Percentiles rank a stretch among this genome's conserved stretches.
Conservation (phyloP, 768 basidiomycete species). For the Lactarius tabidus region DNA sequence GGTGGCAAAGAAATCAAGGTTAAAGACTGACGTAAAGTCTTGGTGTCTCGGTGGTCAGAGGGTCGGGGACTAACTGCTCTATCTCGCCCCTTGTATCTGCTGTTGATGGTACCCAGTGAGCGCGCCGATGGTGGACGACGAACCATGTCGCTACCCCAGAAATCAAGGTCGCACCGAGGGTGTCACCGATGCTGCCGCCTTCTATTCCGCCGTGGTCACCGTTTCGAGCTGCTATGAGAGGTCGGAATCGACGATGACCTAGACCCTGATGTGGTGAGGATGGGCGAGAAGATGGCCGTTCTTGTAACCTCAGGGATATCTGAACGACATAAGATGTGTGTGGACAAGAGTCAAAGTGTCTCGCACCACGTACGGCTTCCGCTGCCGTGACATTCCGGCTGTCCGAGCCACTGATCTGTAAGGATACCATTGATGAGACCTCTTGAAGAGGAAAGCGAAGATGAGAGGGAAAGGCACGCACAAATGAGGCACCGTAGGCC, state of each 20-base stretch:
- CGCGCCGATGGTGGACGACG: conserved; percentile 30
- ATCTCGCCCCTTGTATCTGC: not conserved
- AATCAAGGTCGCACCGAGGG: conserved; percentile 45
- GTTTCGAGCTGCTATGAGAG: conserved; percentile 26
- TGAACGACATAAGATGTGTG: not conserved
- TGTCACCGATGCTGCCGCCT: conserved; percentile 59
- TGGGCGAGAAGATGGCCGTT: not conserved
- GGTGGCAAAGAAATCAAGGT: not conserved
- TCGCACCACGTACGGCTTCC: not conserved
- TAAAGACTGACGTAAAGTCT: conserved; percentile 18
- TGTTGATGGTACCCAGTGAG: conserved; percentile 15
- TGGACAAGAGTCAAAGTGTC: not conserved
- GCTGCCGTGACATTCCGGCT: conserved; percentile 6
- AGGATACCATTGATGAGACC: too few species aligned
- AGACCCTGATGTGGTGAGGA: too few species aligned
- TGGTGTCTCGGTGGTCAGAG: not conserved
- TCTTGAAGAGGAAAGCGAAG: not conserved
- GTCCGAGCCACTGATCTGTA: conserved; percentile 7
- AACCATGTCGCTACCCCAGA: conserved; percentile 41
- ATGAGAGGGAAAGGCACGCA: conserved; percentile 23
- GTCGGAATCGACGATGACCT: not conserved
- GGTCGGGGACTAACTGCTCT: not conserved
- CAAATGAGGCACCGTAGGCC: conserved; percentile 46
- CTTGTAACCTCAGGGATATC: not conserved
- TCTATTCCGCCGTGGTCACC: conserved; percentile 62